Conservation (phyloP, 208 protist species). For the Trypanosoma melophagium region DNA sequence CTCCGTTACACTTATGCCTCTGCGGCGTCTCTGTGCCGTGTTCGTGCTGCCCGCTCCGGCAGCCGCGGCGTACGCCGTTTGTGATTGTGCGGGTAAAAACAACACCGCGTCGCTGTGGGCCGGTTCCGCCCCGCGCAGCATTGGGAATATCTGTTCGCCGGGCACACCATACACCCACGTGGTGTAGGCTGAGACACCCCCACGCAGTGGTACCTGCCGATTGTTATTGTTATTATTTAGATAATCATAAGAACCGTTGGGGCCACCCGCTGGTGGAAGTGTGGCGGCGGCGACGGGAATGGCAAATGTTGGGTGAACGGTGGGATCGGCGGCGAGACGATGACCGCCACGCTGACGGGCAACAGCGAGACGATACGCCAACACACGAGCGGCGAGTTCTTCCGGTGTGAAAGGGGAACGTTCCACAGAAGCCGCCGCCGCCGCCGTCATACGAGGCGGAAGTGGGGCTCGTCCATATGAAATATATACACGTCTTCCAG, state of each 20-base stretch:
- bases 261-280: constrained; percentile 16
- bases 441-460: background rate
- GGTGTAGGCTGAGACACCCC: constrained; percentile 29
- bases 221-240: constrained; percentile 7
- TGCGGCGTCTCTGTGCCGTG: background rate
- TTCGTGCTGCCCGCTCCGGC: too few species aligned
- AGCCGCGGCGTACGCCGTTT: background rate
- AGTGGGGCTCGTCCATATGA: too few species aligned
- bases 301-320: constrained; percentile 21
- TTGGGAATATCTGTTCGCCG: constrained; percentile 16
- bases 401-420: constrained; percentile 9
- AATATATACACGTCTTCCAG: too few species aligned
- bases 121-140: constrained; percentile 15
- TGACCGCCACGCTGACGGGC: background rate
- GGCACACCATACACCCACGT: constrained; percentile 73
- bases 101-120: constrained; percentile 24
- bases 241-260: constrained; percentile 24
- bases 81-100: constrained; percentile 18
- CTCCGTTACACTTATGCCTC: too few species aligned
- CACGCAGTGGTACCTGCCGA: background rate
- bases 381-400: constrained; percentile 28
- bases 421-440: background rate
- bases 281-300: constrained; percentile 29
- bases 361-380: constrained; percentile 49
- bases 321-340: background rate